A percentile compares a stretch with the other conserved stretches of the same genome.
Conservation (phyloP, 1,284 basidiomycete species). For the Ustilago tritici region DNA sequence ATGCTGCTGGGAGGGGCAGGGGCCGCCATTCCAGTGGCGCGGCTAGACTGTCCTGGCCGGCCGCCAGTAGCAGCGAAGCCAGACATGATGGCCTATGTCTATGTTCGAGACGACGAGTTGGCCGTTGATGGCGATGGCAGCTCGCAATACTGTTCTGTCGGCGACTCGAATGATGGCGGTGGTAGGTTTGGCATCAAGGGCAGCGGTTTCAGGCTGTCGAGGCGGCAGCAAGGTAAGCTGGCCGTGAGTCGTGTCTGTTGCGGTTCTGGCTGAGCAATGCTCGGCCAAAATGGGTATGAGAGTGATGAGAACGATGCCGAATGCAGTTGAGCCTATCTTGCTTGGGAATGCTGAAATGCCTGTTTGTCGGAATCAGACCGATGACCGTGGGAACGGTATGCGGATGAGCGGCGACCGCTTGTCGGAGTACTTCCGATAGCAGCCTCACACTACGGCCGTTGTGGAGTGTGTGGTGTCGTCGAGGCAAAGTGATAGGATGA, state of each 20-base stretch:
- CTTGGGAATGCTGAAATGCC: not conserved
- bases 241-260: no score
- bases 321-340: conserved; percentile 5
- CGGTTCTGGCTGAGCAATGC: not conserved
- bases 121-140: not conserved
- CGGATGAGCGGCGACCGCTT: not conserved
- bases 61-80: not conserved
- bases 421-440: not conserved
- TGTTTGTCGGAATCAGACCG: conserved; percentile 6
- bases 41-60: not conserved
- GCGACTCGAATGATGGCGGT: not conserved
- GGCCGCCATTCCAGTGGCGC: conserved; percentile 6
- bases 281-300: not conserved
- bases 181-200: not conserved
- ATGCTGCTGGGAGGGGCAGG: not conserved
- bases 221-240: no score
- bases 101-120: not conserved
- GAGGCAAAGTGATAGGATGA: not conserved
- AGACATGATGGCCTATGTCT: conserved; percentile 5
- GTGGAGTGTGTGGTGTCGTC: not conserved
- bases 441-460: not conserved
- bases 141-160: not conserved
- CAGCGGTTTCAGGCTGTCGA: not conserved
- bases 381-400: conserved; percentile 1
- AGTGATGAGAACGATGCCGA: not conserved